Conservation (phyloP, 148 eudicot genomes). For the Camellia sinensis region DNA sequence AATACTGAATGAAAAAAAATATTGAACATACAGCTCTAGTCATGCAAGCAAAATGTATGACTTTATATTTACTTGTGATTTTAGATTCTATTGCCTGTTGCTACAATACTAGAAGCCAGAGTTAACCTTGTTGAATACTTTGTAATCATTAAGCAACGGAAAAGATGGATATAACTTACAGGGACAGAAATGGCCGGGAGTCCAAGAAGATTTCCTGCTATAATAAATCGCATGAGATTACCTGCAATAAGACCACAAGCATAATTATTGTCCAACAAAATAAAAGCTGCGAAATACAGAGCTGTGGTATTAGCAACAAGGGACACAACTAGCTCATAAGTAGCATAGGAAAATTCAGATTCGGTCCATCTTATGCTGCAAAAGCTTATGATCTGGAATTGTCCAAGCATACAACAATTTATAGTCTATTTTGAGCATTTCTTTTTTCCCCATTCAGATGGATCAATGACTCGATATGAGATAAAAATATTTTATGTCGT, state of each 20-base stretch:
- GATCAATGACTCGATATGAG: not conserved
- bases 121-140: too few relatives aligned
- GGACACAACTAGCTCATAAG: not conserved
- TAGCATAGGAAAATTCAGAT: not conserved
- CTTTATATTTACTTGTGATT: not conserved
- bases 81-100: not conserved
- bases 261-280: not conserved
- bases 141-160: not conserved
- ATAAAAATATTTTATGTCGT: not conserved
- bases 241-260: constrained; percentile 36
- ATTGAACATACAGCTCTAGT: too few relatives aligned
- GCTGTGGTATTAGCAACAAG: not conserved
- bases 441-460: not conserved
- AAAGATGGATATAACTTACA: constrained; percentile 39
- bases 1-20: too few relatives aligned
- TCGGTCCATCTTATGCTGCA: not conserved
- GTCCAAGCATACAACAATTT: not conserved
- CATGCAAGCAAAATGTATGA: not conserved
- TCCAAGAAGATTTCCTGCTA: constrained; percentile 86
- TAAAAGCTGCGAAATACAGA: not conserved
- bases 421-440: not conserved
- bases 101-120: not conserved
- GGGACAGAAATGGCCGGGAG: constrained; percentile 93
- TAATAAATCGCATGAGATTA: constrained; percentile 81
- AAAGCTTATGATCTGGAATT: not conserved